These are phyloP conservation scores for Orbilia brochopaga DNA, from an alignment of 2,329 filamentous ascomycete species.

Conservation along the genomic window DNA sequence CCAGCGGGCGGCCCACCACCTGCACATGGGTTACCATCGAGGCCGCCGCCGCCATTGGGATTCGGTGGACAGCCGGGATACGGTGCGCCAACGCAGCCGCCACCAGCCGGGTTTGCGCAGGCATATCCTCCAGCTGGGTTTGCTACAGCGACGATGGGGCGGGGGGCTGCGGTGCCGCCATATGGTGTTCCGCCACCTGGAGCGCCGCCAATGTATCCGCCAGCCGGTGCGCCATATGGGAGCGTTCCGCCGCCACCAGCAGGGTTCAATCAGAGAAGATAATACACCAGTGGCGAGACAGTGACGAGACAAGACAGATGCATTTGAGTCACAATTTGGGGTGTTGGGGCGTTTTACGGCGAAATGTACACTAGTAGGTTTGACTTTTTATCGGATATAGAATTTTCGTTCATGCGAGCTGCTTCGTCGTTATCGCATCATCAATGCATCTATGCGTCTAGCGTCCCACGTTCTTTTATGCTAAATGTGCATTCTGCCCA, in stretches of 20 bases:
- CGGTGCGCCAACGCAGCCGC: slow-evolving; percentile 66
- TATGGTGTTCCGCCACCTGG: slow-evolving; percentile 43
- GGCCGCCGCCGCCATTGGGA: slow-evolving; percentile 53
- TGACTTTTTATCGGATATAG: slow-evolving; percentile 1
- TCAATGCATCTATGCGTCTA: slow-evolving; percentile 14
- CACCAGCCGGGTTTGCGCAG: slow-evolving; percentile 58
- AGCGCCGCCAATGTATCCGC: slow-evolving; percentile 46
- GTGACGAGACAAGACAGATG: no score
- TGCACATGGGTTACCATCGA: slow-evolving; percentile 53
- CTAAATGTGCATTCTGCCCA: no score
- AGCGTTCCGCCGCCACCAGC: slow-evolving; percentile 42
- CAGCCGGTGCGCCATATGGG: slow-evolving; percentile 28
- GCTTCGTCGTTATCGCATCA: neutral
- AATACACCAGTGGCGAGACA: neutral
- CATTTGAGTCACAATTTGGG: neutral
- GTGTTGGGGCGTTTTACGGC: slow-evolving; percentile 27
- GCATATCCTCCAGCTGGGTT: slow-evolving; percentile 43
- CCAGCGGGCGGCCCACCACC: slow-evolving; percentile 51
- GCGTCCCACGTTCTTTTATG: neutral
- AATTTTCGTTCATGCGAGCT: neutral
- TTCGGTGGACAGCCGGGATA: slow-evolving; percentile 52
- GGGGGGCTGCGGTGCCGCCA: slow-evolving; percentile 21
- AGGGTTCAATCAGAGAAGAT: slow-evolving; percentile 46
- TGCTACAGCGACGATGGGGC: slow-evolving; percentile 33
- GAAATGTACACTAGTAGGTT: slow-evolving; percentile 32